Evolutionary conservation across 2,329 filamentous ascomycete genomes (phyloP), one percentile per base, ranked within the genome.

Genomic region (Rugonectria rugulosa): DNA sequence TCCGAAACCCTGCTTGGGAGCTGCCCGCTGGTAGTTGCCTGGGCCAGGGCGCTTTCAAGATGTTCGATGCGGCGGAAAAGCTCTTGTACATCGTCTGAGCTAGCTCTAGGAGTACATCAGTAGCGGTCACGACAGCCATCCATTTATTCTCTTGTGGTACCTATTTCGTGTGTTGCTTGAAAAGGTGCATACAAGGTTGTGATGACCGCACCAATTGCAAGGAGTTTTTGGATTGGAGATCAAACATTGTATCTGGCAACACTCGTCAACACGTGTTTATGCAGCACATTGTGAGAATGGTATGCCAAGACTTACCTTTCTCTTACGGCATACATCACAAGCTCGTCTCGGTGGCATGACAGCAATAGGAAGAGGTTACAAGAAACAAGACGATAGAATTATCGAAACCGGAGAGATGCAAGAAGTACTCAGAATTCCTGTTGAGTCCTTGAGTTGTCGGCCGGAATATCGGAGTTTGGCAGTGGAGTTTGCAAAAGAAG

Each of bases 181-280:
- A 44, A 66, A 66, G 6, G 63, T 66, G 27, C 64, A 66, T 6
- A 57, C 37, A 15, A 65, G 38, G 34, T 48, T 51, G 17, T 66
- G 64, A 19, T 59, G 62, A 26, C 50, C 54, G 12, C 64, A 66
- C 64, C 64, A 66, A 44, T 66, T 60, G 34, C 64, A 66, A 9
- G 63, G 52, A 34, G 51, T 56, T 15, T 52, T 46, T 2, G 44
- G 55, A 4, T 50, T 58, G 9, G 57, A 52, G 34, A 64, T 60
- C 23, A 57, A 44, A 29, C 64, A 66, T 57, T 66, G 64, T 24
- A 66, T 66, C 64, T n/a, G n/a, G n/a, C n/a, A n/a, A n/a, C n/a
- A n/a, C n/a, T n/a, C n/a, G n/a, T n/a, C n/a, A n/a, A n/a, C n/a
- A n/a, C n/a, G n/a, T n/a, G n/a, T n/a, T n/a, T n/a, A n/a, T n/a